Base-by-base conservation (phyloP, 2,329 filamentous ascomycete genomes). In the Fusarium humuli region DNA sequence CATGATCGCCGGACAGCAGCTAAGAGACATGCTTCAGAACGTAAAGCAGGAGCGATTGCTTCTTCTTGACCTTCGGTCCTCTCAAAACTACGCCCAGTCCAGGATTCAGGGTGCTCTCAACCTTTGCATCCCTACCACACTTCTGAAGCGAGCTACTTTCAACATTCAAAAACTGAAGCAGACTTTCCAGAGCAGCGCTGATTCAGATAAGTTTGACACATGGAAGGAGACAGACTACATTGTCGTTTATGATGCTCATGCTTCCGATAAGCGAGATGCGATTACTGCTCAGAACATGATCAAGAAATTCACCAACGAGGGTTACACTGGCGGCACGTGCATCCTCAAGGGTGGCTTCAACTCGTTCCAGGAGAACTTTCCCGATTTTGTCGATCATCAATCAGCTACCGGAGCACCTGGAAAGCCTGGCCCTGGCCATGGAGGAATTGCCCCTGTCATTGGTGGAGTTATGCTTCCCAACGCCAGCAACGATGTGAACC, bases 71-170 rank as follows among this genome's bases (percentile, higher is more conserved):
- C 87, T 98, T 23, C 89, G 96, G 41, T 94, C 97, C 0, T 93
- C 91, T 29, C 94, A 94, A 22, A 93, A 95, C 71, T 98, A 92
- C 76, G 87, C 90, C 1, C 85, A 88, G 47, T 90, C 92, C 23
- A 89, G 92, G 30, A 92, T 98, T 57, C 83, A 85, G 52, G 91
- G 91, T n/a, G 93, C 95, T 1, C 82, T 99, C 32, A 98, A 97
- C 77, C 84, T 99, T 7, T 98, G 96, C 77, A 97, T 98, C 65
- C 96, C 96, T 0, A 98, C 96, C 0, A 98, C 95, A 0, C 83
- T 99, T 16, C 82, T 99, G 20, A 98, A 98, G 80, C 87, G 96
- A 52, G 91, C 93, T 1, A 97, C 94, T 0, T 98, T 97, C 80
- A 95, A 95, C 73, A 87, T 97, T 14, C 86, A 94, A 67, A 98